Conservation (phyloP, 2,329 filamentous ascomycete genomes). For the Pyrenochaeta sp. region DNA sequence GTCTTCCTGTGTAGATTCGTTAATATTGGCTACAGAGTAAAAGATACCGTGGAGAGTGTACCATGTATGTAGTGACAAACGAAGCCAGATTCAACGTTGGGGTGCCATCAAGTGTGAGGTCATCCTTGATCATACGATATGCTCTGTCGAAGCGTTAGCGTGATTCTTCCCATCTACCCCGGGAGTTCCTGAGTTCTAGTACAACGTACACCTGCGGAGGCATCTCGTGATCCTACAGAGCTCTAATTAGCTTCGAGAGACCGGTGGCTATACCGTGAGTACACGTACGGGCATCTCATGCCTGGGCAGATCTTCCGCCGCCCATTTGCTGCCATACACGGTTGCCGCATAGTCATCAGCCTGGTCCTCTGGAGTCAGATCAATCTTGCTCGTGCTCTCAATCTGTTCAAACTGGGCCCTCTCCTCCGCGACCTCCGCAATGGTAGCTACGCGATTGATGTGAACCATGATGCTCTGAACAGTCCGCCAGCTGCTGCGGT, state of each 20-base stretch:
- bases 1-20: slow-evolving; percentile 70
- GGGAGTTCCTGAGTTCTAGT: neutral
- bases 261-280: neutral
- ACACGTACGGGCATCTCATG: slow-evolving; percentile 81
- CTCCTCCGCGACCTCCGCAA: slow-evolving; percentile 48
- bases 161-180: neutral
- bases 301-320: slow-evolving; percentile 79
- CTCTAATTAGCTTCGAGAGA: slow-evolving; percentile 3
- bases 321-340: slow-evolving; percentile 89
- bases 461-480: slow-evolving; percentile 56
- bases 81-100: slow-evolving; percentile 74
- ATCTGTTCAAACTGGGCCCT: slow-evolving; percentile 30
- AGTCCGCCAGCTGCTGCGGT: slow-evolving; percentile 4
- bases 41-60: slow-evolving; percentile 50
- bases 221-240: slow-evolving; percentile 69
- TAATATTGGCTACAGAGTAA: slow-evolving; percentile 38
- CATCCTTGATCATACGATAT: slow-evolving; percentile 93
- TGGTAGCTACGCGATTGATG: slow-evolving; percentile 54
- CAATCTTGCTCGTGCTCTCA: slow-evolving; percentile 23
- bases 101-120: slow-evolving; percentile 85
- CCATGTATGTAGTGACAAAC: slow-evolving; percentile 97
- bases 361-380: slow-evolving; percentile 41
- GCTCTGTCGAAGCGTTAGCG: slow-evolving; percentile 57
- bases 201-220: slow-evolving; percentile 72
- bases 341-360: slow-evolving; percentile 72